Percentiles rank a stretch among this genome's conserved stretches.
Conservation (phyloP, 176 grass and related monocot species). For the Neostapfia colusana region DNA sequence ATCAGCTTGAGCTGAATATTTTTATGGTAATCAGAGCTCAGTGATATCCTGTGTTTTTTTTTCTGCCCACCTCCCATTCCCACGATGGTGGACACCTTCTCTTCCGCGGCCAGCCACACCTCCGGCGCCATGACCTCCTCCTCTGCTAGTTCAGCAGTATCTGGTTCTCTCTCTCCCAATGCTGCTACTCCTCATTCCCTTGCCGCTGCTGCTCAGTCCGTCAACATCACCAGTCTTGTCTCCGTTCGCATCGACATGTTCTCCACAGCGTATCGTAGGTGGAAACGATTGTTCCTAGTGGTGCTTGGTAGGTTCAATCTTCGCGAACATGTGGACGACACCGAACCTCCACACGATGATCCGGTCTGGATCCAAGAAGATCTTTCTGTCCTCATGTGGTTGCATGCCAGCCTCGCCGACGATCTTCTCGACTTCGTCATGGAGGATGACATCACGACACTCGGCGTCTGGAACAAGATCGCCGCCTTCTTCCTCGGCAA, state of each 20-base stretch:
- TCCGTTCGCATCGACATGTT: not conserved
- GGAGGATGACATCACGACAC: too few relatives aligned
- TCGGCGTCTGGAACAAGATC: too few relatives aligned
- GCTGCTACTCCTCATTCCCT: not conserved
- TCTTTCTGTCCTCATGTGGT: not conserved
- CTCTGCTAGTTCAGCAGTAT: not conserved
- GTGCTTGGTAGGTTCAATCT: not conserved
- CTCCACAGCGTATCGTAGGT: not conserved
- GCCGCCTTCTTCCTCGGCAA: too few relatives aligned
- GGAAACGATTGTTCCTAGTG: not conserved
- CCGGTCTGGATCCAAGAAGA: not conserved
- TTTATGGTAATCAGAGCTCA: not conserved
- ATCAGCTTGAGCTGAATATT: not conserved
- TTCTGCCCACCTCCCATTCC: not conserved
- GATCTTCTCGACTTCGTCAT: not conserved
- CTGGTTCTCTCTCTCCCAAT: not conserved
- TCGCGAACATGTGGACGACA: not conserved
- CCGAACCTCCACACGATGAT: not conserved
- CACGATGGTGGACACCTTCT: not conserved
- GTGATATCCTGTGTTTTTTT: accelerated
- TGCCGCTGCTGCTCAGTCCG: not conserved
- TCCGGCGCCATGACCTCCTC: not conserved
- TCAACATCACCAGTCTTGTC: not conserved
- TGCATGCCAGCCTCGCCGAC: not conserved
- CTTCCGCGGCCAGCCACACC: not conserved